These are phyloP conservation scores for Cyanodermella asteris DNA, from an alignment of 2,329 filamentous ascomycete species.

Conservation along the genomic window DNA sequence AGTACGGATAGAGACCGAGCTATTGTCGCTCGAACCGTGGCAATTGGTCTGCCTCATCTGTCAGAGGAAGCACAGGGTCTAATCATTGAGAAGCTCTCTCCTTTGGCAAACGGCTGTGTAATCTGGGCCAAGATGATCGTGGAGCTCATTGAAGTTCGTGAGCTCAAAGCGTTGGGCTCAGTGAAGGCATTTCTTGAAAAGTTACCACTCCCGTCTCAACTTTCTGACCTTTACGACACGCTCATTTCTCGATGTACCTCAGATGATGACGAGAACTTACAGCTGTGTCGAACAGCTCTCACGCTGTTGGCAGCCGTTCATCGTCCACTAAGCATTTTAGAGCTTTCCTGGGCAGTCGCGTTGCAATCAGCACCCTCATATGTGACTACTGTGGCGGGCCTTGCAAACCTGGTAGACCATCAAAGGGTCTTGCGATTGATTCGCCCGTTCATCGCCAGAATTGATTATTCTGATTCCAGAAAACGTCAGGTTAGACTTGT, in stretches of 20 bases:
- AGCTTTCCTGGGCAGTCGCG: slow-evolving; percentile 13
- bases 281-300: slow-evolving; percentile 7
- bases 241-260: slow-evolving; percentile 6
- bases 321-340: slow-evolving; percentile 13
- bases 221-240: slow-evolving; percentile 6
- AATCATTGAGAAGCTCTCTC: slow-evolving; percentile 6
- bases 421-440: slow-evolving; percentile 10
- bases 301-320: slow-evolving; percentile 10
- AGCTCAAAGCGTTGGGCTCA: slow-evolving; percentile 5
- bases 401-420: slow-evolving; percentile 10
- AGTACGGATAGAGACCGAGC: slow-evolving; percentile 5
- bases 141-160: slow-evolving; percentile 7
- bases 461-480: slow-evolving; percentile 6
- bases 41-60: slow-evolving; percentile 5
- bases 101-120: slow-evolving; percentile 7
- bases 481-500: slow-evolving; percentile 9
- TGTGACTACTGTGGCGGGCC: slow-evolving; percentile 9
- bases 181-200: slow-evolving; percentile 2
- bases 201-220: slow-evolving; percentile 5
- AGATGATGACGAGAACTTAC: slow-evolving; percentile 6
- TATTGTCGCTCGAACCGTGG: slow-evolving; percentile 6
- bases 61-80: slow-evolving; percentile 6
- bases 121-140: slow-evolving; percentile 9
- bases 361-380: slow-evolving; percentile 6
- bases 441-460: slow-evolving; percentile 7